A percentile compares a stretch with the other conserved stretches of the same genome.
Conservation (phyloP, 2,329 filamentous ascomycete genomes). For the Emmonsiellopsis sp. region DNA sequence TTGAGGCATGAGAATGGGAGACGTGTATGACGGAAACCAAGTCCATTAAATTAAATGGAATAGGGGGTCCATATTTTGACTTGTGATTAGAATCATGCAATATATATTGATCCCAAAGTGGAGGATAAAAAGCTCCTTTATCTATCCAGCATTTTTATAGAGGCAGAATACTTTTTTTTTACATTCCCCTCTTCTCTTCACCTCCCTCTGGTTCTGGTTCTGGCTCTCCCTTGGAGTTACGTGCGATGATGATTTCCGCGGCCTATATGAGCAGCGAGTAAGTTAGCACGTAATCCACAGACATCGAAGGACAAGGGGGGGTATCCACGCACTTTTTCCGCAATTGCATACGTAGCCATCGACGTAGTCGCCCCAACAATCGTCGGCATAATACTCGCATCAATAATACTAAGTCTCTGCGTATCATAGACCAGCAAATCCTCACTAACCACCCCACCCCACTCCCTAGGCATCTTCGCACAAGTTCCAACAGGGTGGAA, state of each 20-base stretch:
- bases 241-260: neutral
- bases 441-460: slow-evolving; percentile 15
- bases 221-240: neutral
- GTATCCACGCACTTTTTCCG: slow-evolving; percentile 10
- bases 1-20: too few relatives aligned
- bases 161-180: too few relatives aligned
- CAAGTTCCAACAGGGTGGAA: slow-evolving; percentile 16
- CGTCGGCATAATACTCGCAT: slow-evolving; percentile 21
- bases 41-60: too few relatives aligned
- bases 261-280: neutral
- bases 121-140: too few relatives aligned
- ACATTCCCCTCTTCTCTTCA: too few relatives aligned
- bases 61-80: too few relatives aligned
- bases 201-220: too few relatives aligned
- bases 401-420: slow-evolving; percentile 19
- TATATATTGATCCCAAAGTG: too few relatives aligned
- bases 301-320: neutral
- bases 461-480: slow-evolving; percentile 15
- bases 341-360: slow-evolving; percentile 12
- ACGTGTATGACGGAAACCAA: too few relatives aligned
- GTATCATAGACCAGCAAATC: slow-evolving; percentile 16
- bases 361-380: slow-evolving; percentile 8
- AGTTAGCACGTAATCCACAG: neutral
- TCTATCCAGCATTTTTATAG: too few relatives aligned
- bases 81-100: too few relatives aligned